Evolutionary conservation across 768 basidiomycete species (phyloP).

Genomic region (Dentipellis fragilis): DNA sequence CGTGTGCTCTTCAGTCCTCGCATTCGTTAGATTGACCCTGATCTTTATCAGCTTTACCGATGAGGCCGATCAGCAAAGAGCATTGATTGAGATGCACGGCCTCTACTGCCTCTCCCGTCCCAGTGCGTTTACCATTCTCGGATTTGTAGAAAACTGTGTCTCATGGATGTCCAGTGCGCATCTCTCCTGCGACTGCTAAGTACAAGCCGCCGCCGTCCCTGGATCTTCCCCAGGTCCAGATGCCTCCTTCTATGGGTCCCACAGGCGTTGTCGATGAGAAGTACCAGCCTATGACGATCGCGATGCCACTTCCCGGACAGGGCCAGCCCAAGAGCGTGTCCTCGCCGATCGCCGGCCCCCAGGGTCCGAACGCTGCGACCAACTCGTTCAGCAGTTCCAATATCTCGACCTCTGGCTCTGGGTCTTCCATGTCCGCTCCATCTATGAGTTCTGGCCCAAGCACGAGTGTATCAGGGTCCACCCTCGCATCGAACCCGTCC

Average conservation of each 20-base stretch:
- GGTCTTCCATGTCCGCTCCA: slow-evolving; percentile 24
- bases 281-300: slow-evolving; percentile 31
- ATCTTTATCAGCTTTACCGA: slow-evolving; percentile 61
- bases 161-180: slow-evolving; percentile 55
- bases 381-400: slow-evolving; percentile 16
- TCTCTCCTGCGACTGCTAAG: slow-evolving; percentile 83
- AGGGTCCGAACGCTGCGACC: slow-evolving; percentile 12
- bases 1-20: background rate
- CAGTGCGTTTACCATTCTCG: slow-evolving; percentile 42
- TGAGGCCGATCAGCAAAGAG: slow-evolving; percentile 81
- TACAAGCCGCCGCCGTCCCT: slow-evolving; percentile 49
- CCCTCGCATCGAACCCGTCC: slow-evolving; percentile 35
- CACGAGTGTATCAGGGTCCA: slow-evolving; percentile 40
- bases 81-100: slow-evolving; percentile 86
- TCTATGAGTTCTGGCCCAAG: slow-evolving; percentile 27
- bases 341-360: slow-evolving; percentile 47
- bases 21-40: slow-evolving; percentile 10
- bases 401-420: slow-evolving; percentile 32
- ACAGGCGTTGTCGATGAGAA: background rate
- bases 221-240: slow-evolving; percentile 14
- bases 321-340: slow-evolving; percentile 57
- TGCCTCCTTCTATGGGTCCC: slow-evolving; percentile 2
- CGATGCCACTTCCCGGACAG: slow-evolving; percentile 36
- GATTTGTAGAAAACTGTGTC: background rate
- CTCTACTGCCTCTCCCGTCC: slow-evolving; percentile 83